These are phyloP conservation scores for Rubia occidens DNA, from an alignment of 305 asterid species.

Conservation along the genomic window DNA sequence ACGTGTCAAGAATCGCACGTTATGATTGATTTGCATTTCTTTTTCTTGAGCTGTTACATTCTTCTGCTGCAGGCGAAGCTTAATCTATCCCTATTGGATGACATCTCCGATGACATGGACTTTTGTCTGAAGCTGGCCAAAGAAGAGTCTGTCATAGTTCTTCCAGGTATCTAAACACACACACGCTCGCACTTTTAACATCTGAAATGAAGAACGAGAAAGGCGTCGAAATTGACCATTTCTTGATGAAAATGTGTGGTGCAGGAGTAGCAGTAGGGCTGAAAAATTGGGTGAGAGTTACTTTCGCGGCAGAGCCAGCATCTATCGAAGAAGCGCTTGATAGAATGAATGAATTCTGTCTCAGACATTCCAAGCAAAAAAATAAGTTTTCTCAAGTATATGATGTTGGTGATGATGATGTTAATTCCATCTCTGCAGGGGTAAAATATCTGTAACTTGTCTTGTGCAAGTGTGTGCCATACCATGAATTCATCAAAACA, in stretches of 20 bases:
- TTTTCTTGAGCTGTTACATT: neutral
- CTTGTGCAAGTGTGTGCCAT: neutral
- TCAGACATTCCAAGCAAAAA: slow-evolving; percentile 30
- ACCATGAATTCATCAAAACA: neutral
- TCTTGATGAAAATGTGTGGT: neutral
- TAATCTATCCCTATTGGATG: slow-evolving; percentile 32
- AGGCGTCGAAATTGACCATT: neutral
- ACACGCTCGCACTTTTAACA: neutral
- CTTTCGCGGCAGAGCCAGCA: slow-evolving; percentile 55
- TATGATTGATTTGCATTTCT: no score
- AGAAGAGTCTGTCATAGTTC: slow-evolving; percentile 51
- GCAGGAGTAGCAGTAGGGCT: slow-evolving; percentile 66
- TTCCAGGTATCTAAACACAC: slow-evolving; percentile 42
- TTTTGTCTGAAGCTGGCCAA: slow-evolving; percentile 55
- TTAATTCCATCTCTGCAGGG: neutral
- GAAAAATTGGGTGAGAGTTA: slow-evolving; percentile 50
- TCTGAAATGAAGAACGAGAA: neutral
- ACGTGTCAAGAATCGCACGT: no score
- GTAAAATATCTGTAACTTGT: neutral
- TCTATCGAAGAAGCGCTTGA: slow-evolving; percentile 49
- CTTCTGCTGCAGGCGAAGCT: slow-evolving; percentile 38
- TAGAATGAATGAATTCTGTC: slow-evolving; percentile 48
- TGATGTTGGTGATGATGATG: neutral
- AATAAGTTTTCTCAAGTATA: neutral
- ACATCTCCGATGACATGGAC: slow-evolving; percentile 49